Evolutionary conservation across 164 flowering plant genomes (phyloP), one percentile per base, ranked within the genome.

Genomic region (Stephania japonica): DNA sequence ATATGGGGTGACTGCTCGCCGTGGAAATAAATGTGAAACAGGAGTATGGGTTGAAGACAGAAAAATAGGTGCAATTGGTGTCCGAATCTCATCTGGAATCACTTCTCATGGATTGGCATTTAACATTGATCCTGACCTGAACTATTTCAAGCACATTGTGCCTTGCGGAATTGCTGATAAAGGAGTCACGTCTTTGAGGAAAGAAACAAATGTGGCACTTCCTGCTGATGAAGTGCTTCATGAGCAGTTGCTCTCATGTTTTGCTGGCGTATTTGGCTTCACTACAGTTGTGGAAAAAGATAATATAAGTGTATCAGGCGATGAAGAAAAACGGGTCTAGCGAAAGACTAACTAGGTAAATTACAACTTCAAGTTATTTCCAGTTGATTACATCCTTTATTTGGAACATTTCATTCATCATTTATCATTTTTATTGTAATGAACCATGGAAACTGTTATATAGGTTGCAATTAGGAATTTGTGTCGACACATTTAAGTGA

Each of bases 51-150:
- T 95, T 47, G 98, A 86, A 68, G 90, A 89, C 32, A 81, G 88
- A 79, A 94, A 92, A 87, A 89, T 92, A 63, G 99, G 99, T 56
- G 98, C 99, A 1, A 91, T 95, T 75, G 98, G 99, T 49, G 99
- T 95, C 70, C 81, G 85, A 13, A 90, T 95, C 75, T 89, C 95
- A 9, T 81, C 90, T 32, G 96, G 97, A 38, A 83, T 95, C 70
- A 91, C 98, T 6, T 94, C 94, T 65, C 99, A 94, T 81, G 98
- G 99, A 18, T 73, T 94, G 84, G 97, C 98, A 8, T 94, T 91
- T 77, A 94, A 94, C 72, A 89, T 94, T 44, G 86, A 92, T 84
- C 98, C 98, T 18, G 94, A 94, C 87, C 47, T 95, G 77, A 81
- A 72, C 73, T 93, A 87, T 65, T 95, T 91, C 78, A 85, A 86